Conservation (phyloP, 305 asterid species). For the Striga hermonthica region DNA sequence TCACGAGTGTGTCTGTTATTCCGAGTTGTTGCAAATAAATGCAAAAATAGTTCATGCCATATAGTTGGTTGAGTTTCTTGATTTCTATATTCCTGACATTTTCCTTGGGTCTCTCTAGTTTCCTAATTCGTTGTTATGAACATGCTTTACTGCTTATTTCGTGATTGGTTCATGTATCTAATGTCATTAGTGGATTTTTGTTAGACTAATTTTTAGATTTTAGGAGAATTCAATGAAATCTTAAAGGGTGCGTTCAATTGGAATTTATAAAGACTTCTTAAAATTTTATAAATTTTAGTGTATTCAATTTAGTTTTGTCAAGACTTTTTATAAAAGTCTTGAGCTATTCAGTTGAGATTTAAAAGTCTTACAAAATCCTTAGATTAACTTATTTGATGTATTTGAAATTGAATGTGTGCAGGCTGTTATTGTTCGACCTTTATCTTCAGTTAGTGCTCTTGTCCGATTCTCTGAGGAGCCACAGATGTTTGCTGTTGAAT, state of each 20-base stretch:
- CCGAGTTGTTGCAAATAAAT: conserved; percentile 19
- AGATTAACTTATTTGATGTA: no score
- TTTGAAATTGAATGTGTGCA: conserved; percentile 44
- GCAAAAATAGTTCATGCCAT: conserved; percentile 12
- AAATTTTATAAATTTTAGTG: no score
- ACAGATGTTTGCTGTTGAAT: conserved; percentile 98
- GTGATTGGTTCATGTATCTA: conserved; percentile 23
- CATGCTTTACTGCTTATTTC: conserved; percentile 24
- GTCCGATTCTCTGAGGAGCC: conserved; percentile 99
- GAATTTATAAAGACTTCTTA: no score
- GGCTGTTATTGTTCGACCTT: conserved; percentile 94
- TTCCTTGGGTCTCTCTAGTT: background rate
- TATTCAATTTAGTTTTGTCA: no score
- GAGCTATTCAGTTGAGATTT: no score
- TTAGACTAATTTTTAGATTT: no score
- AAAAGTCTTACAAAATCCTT: no score
- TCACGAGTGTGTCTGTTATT: conserved; percentile 26
- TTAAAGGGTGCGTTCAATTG: no score
- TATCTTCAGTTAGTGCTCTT: conserved; percentile 90
- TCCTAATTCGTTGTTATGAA: conserved; percentile 9
- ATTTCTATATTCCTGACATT: conserved; percentile 15
- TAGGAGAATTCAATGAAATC: no score
- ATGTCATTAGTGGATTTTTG: conserved; percentile 27
- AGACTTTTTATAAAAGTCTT: no score
- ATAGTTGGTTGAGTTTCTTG: conserved; percentile 22